These are phyloP conservation scores for Coleophoma crateriformis DNA, from an alignment of 2,329 filamentous ascomycete genomes.

Conservation along the genomic window DNA sequence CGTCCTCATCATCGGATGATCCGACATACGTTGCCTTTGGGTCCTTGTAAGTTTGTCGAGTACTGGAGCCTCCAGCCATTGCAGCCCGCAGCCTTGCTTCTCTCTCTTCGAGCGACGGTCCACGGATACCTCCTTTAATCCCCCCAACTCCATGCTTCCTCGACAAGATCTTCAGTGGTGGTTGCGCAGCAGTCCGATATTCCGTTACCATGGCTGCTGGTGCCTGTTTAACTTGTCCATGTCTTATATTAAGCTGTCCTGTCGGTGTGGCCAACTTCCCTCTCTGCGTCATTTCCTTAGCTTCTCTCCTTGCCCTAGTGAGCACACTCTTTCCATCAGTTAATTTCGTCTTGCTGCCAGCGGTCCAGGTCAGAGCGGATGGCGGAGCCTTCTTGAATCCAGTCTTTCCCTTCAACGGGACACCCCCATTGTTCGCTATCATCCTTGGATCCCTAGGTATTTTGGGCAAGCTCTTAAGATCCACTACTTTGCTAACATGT, in stretches of 20 bases:
- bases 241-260: constrained; percentile 25
- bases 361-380: constrained; percentile 36
- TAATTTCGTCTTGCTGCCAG: constrained; percentile 46
- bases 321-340: constrained; percentile 47
- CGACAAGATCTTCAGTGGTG: constrained; percentile 27
- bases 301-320: constrained; percentile 50
- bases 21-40: constrained; percentile 13
- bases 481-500: constrained; percentile 52
- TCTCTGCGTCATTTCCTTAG: constrained; percentile 44
- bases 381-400: constrained; percentile 22
- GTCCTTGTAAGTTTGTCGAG: background rate
- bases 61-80: constrained; percentile 9
- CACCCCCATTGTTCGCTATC: constrained; percentile 26
- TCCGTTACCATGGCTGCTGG: constrained; percentile 50
- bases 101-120: constrained; percentile 26
- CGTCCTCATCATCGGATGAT: constrained; percentile 16
- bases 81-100: constrained; percentile 26
- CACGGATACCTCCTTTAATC: constrained; percentile 9
- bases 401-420: constrained; percentile 19
- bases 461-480: constrained; percentile 40
- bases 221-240: constrained; percentile 36
- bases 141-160: constrained; percentile 16
- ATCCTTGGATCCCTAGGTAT: constrained; percentile 31
- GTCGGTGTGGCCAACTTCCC: constrained; percentile 38
- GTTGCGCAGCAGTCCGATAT: constrained; percentile 37